Evolutionary conservation across 1,284 basidiomycete species (phyloP).

Genomic region (Porodaedalea pini): DNA sequence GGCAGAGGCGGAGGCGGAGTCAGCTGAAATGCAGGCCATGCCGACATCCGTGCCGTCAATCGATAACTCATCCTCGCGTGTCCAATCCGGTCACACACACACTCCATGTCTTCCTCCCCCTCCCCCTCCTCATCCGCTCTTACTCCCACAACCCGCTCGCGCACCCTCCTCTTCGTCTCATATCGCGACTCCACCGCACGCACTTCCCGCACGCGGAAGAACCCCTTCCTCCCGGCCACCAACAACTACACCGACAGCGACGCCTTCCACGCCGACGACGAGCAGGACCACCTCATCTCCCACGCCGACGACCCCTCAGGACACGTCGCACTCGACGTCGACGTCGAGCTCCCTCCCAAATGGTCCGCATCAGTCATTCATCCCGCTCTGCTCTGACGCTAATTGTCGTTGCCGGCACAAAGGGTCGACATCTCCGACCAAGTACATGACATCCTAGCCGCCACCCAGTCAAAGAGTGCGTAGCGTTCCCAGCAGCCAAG

Average conservation of each 20-base stretch:
- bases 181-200: slow-evolving; percentile 80
- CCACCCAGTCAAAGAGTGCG: slow-evolving; percentile 77
- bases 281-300: slow-evolving; percentile 68
- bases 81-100: not conserved
- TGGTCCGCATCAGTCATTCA: slow-evolving; percentile 45
- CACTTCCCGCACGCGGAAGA: slow-evolving; percentile 43
- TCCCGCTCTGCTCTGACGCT: slow-evolving; percentile 10
- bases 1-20: not conserved
- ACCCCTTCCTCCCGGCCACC: slow-evolving; percentile 31
- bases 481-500: slow-evolving; percentile 21
- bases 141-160: slow-evolving; percentile 68
- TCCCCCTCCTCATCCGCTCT: slow-evolving; percentile 33
- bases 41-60: too few species aligned
- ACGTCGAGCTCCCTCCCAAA: slow-evolving; percentile 66
- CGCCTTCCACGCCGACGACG: slow-evolving; percentile 46
- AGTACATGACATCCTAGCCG: slow-evolving; percentile 74
- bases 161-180: slow-evolving; percentile 93
- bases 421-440: slow-evolving; percentile 92
- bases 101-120: slow-evolving; percentile 24
- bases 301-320: slow-evolving; percentile 2
- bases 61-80: not conserved
- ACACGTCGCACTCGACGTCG: slow-evolving; percentile 51
- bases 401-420: slow-evolving; percentile 28
- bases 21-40: too few species aligned
- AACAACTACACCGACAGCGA: slow-evolving; percentile 36